phyloP scores from a whole-genome alignment of 306 rosid genomes.

The Begonia peltatifolia region DNA sequence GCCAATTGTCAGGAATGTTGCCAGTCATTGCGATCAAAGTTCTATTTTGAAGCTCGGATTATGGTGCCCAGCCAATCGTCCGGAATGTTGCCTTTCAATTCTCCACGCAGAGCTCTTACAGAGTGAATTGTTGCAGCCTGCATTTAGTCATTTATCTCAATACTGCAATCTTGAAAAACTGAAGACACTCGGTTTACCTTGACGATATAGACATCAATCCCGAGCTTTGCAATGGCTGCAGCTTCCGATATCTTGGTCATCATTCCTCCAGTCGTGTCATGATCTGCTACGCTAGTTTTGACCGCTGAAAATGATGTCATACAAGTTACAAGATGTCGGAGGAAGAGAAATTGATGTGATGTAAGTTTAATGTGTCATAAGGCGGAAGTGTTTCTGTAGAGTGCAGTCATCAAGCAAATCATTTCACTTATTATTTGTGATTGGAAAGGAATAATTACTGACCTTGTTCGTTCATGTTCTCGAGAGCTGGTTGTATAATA shows the following conservation, averaged over 20 bases:
- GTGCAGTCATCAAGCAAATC: too few relatives aligned
- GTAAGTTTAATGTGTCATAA: too few relatives aligned
- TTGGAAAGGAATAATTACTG: constrained; percentile 2
- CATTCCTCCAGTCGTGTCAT: constrained; percentile 93
- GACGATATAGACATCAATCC: constrained; percentile 77
- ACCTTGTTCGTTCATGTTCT: constrained; percentile 32
- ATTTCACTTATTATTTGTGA: not conserved
- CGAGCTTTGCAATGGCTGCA: constrained; percentile 79
- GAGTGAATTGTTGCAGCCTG: constrained; percentile 89
- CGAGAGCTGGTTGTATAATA: constrained; percentile 49
- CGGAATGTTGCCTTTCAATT: constrained; percentile 42
- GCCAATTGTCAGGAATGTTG: too few relatives aligned
- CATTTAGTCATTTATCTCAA: constrained; percentile 7
- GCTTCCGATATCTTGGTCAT: constrained; percentile 72
- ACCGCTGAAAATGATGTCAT: constrained; percentile 18
- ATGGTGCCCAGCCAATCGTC: constrained; percentile 82
- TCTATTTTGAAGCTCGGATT: constrained; percentile 37
- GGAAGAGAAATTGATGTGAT: too few relatives aligned
- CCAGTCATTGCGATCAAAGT: not conserved
- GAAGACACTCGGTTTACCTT: constrained; percentile 26
- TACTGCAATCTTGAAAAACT: not conserved
- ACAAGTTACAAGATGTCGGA: too few relatives aligned
- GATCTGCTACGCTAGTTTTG: constrained; percentile 52
- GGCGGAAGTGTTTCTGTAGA: too few relatives aligned
- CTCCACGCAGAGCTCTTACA: constrained; percentile 61